Conservation (phyloP, 192 early-diverging fungal genomes). For the Haplosporangium gracile region DNA sequence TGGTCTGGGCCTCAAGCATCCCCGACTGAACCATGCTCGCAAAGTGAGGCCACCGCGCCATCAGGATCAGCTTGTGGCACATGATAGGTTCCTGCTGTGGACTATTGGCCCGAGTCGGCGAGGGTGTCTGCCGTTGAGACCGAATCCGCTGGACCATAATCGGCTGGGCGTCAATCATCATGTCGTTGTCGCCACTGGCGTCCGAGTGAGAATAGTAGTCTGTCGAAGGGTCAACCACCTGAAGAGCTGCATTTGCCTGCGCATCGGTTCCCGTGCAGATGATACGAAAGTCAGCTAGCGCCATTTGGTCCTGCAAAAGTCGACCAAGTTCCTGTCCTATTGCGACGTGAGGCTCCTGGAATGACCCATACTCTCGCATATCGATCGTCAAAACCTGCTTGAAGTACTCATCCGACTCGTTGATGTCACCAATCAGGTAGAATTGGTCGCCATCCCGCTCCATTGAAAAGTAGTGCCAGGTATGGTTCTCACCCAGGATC, state of each 20-base stretch:
- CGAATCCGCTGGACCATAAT: constrained; percentile 20
- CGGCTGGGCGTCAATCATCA: constrained; percentile 44
- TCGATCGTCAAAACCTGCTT: constrained; percentile 66
- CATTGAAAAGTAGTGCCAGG: constrained; percentile 77
- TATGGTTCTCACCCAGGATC: constrained; percentile 50
- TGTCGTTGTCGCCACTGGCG: constrained; percentile 40
- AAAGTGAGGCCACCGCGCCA: constrained; percentile 78
- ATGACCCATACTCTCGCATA: constrained; percentile 68
- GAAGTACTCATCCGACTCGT: constrained; percentile 73
- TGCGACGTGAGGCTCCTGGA: constrained; percentile 61
- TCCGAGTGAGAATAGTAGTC: constrained; percentile 34
- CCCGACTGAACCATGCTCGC: constrained; percentile 65
- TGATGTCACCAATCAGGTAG: constrained; percentile 70
- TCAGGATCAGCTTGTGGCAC: constrained; percentile 69
- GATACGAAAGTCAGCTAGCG: constrained; percentile 54
- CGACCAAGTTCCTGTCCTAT: constrained; percentile 63
- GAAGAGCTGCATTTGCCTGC: constrained; percentile 15
- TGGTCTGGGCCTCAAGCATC: constrained; percentile 65
- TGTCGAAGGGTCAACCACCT: not conserved
- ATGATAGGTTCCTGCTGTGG: constrained; percentile 59
- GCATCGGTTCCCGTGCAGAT: constrained; percentile 45
- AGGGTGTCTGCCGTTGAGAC: constrained; percentile 30
- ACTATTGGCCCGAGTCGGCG: constrained; percentile 55
- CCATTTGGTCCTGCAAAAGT: constrained; percentile 60
- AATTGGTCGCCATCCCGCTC: constrained; percentile 60